phyloP scores from a whole-genome alignment of 805 yeast genomes.

The Teunomyces cretensis region DNA sequence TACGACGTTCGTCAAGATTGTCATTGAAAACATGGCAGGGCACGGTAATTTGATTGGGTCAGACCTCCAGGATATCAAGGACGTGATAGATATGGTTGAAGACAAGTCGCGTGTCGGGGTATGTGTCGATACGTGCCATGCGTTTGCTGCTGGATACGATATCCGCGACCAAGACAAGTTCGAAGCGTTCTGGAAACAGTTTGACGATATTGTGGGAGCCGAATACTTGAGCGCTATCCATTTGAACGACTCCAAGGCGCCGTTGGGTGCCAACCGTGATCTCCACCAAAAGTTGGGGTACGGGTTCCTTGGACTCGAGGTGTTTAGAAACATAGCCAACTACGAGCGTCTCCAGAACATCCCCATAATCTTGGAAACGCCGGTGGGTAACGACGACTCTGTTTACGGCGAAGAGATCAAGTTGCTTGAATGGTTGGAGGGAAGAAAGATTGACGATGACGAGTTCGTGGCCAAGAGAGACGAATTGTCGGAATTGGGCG shows the following conservation, averaged over 20 bases:
- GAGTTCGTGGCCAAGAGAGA: constrained; percentile 52
- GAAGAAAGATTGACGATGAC: constrained; percentile 48
- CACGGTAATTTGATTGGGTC: constrained; percentile 91
- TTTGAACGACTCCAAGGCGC: constrained; percentile 93
- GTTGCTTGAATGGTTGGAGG: constrained; percentile 77
- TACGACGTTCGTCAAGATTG: constrained; percentile 80
- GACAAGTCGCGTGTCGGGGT: constrained; percentile 88
- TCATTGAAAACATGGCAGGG: constrained; percentile 97
- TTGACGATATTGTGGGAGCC: constrained; percentile 72
- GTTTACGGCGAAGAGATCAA: constrained; percentile 80
- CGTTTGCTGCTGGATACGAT: constrained; percentile 96
- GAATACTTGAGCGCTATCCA: constrained; percentile 79
- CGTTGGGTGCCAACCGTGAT: constrained; percentile 85
- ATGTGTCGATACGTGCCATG: constrained; percentile 94
- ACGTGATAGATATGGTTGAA: constrained; percentile 75
- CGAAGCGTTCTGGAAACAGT: constrained; percentile 69
- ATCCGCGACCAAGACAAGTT: constrained; percentile 59
- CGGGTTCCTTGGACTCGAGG: constrained; percentile 87
- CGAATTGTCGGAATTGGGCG: constrained; percentile 60
- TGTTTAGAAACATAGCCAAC: constrained; percentile 77
- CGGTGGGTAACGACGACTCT: constrained; percentile 63
- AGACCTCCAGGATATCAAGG: constrained; percentile 67
- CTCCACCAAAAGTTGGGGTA: constrained; percentile 86
- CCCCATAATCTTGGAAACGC: constrained; percentile 89
- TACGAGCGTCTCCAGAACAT: constrained; percentile 57